These are phyloP conservation scores for Neckera pumila DNA, from an alignment of 225 moss, liverwort and hornwort genomes.

Conservation along the genomic window DNA sequence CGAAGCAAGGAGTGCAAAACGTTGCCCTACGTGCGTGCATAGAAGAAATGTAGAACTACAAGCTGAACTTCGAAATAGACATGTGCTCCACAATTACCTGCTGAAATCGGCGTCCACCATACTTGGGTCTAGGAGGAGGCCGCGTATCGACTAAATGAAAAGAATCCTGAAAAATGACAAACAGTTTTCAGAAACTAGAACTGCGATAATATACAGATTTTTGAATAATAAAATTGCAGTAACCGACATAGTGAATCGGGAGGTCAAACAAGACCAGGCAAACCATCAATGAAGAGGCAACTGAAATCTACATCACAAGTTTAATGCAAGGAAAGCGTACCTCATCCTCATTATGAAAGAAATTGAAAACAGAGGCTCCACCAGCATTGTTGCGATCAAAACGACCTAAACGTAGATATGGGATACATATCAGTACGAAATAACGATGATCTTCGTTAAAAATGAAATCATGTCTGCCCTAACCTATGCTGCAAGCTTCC, in stretches of 20 bases:
- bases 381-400: constrained; percentile 80
- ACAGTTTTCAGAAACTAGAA: neutral
- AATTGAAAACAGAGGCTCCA: constrained; percentile 78
- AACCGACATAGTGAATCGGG: neutral
- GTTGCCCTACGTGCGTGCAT: neutral
- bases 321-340: neutral
- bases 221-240: neutral
- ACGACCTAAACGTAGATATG: constrained; percentile 31
- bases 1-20: neutral
- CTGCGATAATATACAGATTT: neutral
- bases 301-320: neutral
- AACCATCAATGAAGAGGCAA: neutral
- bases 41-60: neutral
- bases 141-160: constrained; percentile 97
- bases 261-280: neutral
- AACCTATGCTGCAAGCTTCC: neutral
- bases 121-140: constrained; percentile 94
- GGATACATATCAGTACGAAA: neutral
- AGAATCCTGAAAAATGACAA: constrained; percentile 50
- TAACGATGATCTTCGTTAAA: neutral
- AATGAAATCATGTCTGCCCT: neutral
- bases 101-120: constrained; percentile 92
- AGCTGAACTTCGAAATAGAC: neutral
- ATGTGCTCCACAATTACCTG: constrained; percentile 36
- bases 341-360: constrained; percentile 96